These are phyloP conservation scores for Geotrichum candidum DNA, from an alignment of 1,139 yeast genomes.

Conservation along the genomic window DNA sequence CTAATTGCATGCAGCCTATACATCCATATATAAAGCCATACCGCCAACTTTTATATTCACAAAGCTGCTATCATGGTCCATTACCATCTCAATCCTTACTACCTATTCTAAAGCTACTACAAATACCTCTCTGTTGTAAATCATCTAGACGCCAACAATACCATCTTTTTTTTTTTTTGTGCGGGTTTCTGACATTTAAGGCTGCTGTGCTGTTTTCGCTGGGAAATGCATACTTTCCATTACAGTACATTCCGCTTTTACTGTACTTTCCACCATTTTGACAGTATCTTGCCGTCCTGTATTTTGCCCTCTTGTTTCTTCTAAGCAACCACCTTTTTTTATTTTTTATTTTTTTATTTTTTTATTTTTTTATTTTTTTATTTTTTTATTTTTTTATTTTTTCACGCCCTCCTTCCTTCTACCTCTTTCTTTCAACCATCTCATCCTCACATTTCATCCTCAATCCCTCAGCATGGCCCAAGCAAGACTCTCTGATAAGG, in stretches of 20 bases:
- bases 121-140: too few species aligned
- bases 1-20: too few species aligned
- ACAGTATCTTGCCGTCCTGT: too few species aligned
- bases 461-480: conserved; percentile 20
- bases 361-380: background rate
- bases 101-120: too few species aligned
- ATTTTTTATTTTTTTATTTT: background rate
- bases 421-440: background rate
- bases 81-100: too few species aligned
- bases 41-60: too few species aligned
- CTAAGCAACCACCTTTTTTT: background rate
- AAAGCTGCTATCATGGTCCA: too few species aligned
- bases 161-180: too few species aligned
- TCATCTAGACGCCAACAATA: too few species aligned
- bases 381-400: background rate
- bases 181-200: background rate
- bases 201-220: background rate
- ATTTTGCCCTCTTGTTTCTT: too few species aligned
- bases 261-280: background rate
- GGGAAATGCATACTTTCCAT: background rate
- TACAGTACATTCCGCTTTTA: background rate
- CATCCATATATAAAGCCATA: too few species aligned
- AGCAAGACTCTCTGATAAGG: conserved; percentile 26
- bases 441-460: background rate
- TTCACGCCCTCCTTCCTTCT: conserved; percentile 1